Conservation (phyloP, 768 basidiomycete species). For the Russula foetens region DNA sequence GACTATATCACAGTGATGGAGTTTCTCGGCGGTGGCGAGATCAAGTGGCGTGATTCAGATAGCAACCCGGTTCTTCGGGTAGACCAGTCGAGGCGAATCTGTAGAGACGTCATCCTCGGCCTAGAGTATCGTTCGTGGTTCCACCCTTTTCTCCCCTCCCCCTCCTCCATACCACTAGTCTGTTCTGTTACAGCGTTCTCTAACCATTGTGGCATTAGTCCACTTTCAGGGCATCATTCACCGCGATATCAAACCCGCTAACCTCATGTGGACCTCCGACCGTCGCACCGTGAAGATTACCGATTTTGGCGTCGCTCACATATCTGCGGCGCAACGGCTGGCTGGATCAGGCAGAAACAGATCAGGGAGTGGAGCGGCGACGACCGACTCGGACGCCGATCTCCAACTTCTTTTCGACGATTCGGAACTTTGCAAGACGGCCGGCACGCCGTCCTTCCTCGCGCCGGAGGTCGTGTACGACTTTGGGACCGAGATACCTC, state of each 20-base stretch:
- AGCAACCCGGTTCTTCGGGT: constrained; percentile 72
- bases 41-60: constrained; percentile 71
- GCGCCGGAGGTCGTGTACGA: constrained; percentile 92
- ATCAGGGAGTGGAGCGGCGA: not conserved
- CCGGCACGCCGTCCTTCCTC: constrained; percentile 92
- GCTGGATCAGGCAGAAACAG: constrained; percentile 44
- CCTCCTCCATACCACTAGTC: too few species aligned
- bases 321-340: constrained; percentile 81
- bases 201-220: constrained; percentile 40
- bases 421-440: constrained; percentile 79
- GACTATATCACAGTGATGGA: constrained; percentile 68
- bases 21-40: constrained; percentile 90
- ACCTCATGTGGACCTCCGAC: constrained; percentile 85
- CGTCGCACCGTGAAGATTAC: constrained; percentile 90
- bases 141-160: not conserved
- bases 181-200: not conserved
- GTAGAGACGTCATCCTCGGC: constrained; percentile 89
- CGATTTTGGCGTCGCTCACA: constrained; percentile 97
- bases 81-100: constrained; percentile 76
- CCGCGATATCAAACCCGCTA: constrained; percentile 98
- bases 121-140: constrained; percentile 81
- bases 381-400: constrained; percentile 25
- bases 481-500: constrained; percentile 24
- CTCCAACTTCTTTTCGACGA: constrained; percentile 74
- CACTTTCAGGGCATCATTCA: constrained; percentile 98